Evolutionary conservation across 116 monocot species (phyloP).

Genomic region (Cymodocea nodosa): DNA sequence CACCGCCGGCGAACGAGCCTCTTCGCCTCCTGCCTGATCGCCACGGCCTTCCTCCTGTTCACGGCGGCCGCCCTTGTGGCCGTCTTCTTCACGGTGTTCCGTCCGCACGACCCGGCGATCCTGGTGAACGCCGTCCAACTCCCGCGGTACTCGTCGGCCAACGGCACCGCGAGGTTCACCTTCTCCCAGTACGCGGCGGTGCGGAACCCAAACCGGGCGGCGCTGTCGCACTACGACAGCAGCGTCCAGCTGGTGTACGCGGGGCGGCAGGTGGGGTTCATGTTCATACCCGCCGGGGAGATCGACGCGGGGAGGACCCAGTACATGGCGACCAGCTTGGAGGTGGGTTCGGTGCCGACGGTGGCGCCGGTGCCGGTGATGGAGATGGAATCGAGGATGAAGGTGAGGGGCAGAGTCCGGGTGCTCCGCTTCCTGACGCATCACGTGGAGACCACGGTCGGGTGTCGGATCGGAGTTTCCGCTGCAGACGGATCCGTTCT

Average conservation of each 20-base stretch:
- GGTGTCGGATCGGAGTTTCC: slow-evolving; percentile 43
- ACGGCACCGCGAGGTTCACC: slow-evolving; percentile 42
- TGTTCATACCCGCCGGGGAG: slow-evolving; percentile 94
- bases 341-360: slow-evolving; percentile 36
- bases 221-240: slow-evolving; percentile 80
- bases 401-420: slow-evolving; percentile 49
- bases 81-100: slow-evolving; percentile 50
- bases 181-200: slow-evolving; percentile 30
- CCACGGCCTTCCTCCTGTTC: slow-evolving; percentile 30
- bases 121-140: slow-evolving; percentile 31
- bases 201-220: slow-evolving; percentile 42
- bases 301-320: slow-evolving; percentile 74
- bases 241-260: slow-evolving; percentile 40
- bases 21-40: slow-evolving; percentile 35
- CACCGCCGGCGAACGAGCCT: background rate
- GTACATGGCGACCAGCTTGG: slow-evolving; percentile 67
- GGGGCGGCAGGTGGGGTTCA: slow-evolving; percentile 57
- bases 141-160: slow-evolving; percentile 22
- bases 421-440: slow-evolving; percentile 63
- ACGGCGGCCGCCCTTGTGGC: slow-evolving; percentile 5
- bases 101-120: slow-evolving; percentile 44
- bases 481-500: slow-evolving; percentile 44
- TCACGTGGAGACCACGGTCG: slow-evolving; percentile 43
- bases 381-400: slow-evolving; percentile 65
- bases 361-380: slow-evolving; percentile 4